A percentile compares a stretch with the other conserved stretches of the same genome.
Conservation (phyloP, 1,139 yeast genomes). For the Debaryomyces robertsiae region DNA sequence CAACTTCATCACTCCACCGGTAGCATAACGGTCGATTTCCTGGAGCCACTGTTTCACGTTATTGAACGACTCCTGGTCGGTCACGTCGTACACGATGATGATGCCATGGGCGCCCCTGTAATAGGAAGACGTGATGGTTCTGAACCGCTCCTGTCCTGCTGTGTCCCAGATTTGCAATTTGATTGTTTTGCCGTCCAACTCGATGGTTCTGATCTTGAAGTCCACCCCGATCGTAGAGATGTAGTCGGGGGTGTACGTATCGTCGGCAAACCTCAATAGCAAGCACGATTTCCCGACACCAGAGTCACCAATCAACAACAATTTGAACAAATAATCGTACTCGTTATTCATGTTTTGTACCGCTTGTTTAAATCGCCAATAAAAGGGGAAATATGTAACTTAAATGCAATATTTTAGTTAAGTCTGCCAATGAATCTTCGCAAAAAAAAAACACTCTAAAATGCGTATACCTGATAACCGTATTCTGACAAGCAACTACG, state of each 20-base stretch:
- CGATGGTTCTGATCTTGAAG: slow-evolving; percentile 96
- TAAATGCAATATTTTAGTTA: slow-evolving; percentile 6
- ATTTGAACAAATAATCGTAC: slow-evolving; percentile 95
- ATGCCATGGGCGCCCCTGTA: slow-evolving; percentile 99
- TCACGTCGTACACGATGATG: slow-evolving; percentile 95
- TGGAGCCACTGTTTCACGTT: slow-evolving; percentile 98
- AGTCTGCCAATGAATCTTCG: slow-evolving; percentile 3
- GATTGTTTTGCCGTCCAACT: slow-evolving; percentile 94
- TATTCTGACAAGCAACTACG: slow-evolving; percentile 1
- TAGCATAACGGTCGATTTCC: slow-evolving; percentile 97
- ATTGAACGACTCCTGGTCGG: slow-evolving; percentile 96
- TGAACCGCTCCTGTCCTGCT: slow-evolving; percentile 97
- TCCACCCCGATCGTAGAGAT: slow-evolving; percentile 98
- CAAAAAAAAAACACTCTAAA: slow-evolving; percentile 5
- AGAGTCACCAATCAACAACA: slow-evolving; percentile 93
- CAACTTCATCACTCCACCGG: slow-evolving; percentile 95
- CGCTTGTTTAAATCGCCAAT: slow-evolving; percentile 2
- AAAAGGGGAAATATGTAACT: slow-evolving; percentile 7
- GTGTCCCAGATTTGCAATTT: slow-evolving; percentile 99
- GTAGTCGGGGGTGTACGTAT: slow-evolving; percentile 95
- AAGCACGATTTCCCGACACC: slow-evolving; percentile 98
- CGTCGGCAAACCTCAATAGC: slow-evolving; percentile 93
- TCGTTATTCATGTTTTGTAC: slow-evolving; percentile 64
- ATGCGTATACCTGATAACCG: slow-evolving; percentile 5
- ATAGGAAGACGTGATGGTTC: slow-evolving; percentile 96